Conservation (phyloP, 2,329 filamentous ascomycete genomes). For the Podosphaera xanthii region DNA sequence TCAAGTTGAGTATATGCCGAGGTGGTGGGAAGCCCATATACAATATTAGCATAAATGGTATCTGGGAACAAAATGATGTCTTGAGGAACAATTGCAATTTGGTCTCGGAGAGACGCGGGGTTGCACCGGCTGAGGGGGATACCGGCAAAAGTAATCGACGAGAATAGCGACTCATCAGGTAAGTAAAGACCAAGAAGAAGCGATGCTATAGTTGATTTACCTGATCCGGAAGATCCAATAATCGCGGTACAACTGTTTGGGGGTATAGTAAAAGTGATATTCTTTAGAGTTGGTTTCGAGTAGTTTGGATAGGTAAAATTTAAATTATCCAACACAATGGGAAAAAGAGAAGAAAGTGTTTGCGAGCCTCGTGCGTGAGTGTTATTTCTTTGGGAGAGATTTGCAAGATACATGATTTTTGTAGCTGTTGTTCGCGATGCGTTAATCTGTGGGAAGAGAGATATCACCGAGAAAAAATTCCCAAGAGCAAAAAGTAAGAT, state of each 20-base stretch:
- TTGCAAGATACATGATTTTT: slow-evolving; percentile 46
- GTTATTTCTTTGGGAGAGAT: slow-evolving; percentile 23
- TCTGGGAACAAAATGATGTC: slow-evolving; percentile 55
- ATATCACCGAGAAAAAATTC: slow-evolving; percentile 44
- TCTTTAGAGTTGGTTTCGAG: slow-evolving; percentile 29
- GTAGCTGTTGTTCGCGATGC: slow-evolving; percentile 49
- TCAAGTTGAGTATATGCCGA: slow-evolving; percentile 25
- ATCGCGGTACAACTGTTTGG: slow-evolving; percentile 48
- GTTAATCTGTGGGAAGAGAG: slow-evolving; percentile 60
- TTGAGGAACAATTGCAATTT: slow-evolving; percentile 48
- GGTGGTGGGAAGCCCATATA: slow-evolving; percentile 43
- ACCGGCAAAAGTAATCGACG: slow-evolving; percentile 29
- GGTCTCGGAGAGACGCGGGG: slow-evolving; percentile 32
- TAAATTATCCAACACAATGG: slow-evolving; percentile 31
- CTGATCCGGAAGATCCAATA: slow-evolving; percentile 54
- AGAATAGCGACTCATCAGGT: slow-evolving; percentile 6
- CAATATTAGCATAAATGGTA: slow-evolving; percentile 59
- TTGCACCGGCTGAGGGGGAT: slow-evolving; percentile 35
- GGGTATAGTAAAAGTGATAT: slow-evolving; percentile 41
- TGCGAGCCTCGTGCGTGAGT: slow-evolving; percentile 24
- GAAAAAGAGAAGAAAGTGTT: slow-evolving; percentile 20
- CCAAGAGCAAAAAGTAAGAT: slow-evolving; percentile 67
- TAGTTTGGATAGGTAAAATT: slow-evolving; percentile 47
- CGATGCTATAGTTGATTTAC: slow-evolving; percentile 60
- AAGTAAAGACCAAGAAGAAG: slow-evolving; percentile 53